These are phyloP conservation scores for Scheffersomyces segobiensis DNA, from an alignment of 1,139 yeast species.

Conservation along the genomic window DNA sequence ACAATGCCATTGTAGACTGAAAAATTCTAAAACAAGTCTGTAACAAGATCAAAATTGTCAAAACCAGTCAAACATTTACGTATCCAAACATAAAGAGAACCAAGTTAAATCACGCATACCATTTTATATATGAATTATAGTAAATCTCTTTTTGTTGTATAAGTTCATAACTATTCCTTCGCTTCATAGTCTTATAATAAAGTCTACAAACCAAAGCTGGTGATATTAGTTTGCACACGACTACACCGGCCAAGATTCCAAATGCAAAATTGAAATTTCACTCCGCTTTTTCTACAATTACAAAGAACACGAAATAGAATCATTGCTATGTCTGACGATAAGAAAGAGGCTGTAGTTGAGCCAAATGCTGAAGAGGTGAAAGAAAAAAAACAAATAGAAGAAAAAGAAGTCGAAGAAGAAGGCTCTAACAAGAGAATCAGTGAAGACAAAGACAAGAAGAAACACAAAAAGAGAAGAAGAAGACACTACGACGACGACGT, in stretches of 20 bases:
- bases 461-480: conserved; percentile 42
- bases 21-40: background rate
- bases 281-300: background rate
- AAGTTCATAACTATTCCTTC: background rate
- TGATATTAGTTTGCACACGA: background rate
- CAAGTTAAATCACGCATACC: conserved; percentile 2
- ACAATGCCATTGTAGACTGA: background rate
- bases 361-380: conserved; percentile 12
- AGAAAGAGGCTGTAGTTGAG: background rate
- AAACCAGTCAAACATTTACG: background rate
- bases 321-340: background rate
- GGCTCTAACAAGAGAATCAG: conserved; percentile 13
- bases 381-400: conserved; percentile 2
- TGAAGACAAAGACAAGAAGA: conserved; percentile 24
- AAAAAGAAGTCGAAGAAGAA: conserved; percentile 27
- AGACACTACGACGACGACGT: conserved; percentile 33
- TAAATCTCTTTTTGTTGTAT: background rate
- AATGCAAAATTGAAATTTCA: conserved; percentile 6
- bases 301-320: background rate
- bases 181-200: background rate
- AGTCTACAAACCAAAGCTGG: background rate
- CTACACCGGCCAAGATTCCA: conserved; percentile 8
- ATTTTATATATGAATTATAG: background rate
- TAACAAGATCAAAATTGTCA: background rate
- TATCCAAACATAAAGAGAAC: no score